These are phyloP conservation scores for Leptodontidium sp. DNA, from an alignment of 2,329 filamentous ascomycete genomes.

Conservation along the genomic window DNA sequence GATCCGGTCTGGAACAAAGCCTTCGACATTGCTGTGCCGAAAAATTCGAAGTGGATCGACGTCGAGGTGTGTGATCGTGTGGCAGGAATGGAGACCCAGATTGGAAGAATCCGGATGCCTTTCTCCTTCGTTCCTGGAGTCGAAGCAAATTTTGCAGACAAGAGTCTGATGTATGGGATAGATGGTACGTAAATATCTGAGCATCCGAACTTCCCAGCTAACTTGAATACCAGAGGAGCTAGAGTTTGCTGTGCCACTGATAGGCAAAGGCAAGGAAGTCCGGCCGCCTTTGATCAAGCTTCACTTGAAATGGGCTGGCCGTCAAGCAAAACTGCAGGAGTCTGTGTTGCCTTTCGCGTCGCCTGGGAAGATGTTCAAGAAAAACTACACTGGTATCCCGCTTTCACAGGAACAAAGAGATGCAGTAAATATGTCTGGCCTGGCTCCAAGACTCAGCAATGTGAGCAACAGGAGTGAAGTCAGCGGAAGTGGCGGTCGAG, in stretches of 20 bases:
- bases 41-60: slow-evolving; percentile 29
- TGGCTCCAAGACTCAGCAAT: not conserved
- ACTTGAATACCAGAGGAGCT: slow-evolving; percentile 25
- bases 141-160: slow-evolving; percentile 35
- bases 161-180: slow-evolving; percentile 34
- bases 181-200: slow-evolving; percentile 29
- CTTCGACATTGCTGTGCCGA: slow-evolving; percentile 24
- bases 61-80: slow-evolving; percentile 34
- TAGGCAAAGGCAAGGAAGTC: slow-evolving; percentile 36
- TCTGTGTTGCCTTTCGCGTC: slow-evolving; percentile 24
- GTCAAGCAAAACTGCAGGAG: slow-evolving; percentile 25
- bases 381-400: slow-evolving; percentile 26
- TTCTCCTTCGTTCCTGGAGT: slow-evolving; percentile 33
- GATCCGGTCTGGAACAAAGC: slow-evolving; percentile 36
- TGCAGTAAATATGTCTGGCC: not conserved
- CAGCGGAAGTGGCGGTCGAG: not conserved
- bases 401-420: slow-evolving; percentile 24
- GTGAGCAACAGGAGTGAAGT: not conserved
- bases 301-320: slow-evolving; percentile 33
- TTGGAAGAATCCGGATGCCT: slow-evolving; percentile 24
- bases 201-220: not conserved
- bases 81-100: slow-evolving; percentile 28
- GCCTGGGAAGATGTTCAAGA: slow-evolving; percentile 40
- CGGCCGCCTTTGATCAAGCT: slow-evolving; percentile 29
- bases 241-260: slow-evolving; percentile 24